Base-by-base conservation (phyloP, 331 rosid species). In the Cydonia oblonga region DNA sequence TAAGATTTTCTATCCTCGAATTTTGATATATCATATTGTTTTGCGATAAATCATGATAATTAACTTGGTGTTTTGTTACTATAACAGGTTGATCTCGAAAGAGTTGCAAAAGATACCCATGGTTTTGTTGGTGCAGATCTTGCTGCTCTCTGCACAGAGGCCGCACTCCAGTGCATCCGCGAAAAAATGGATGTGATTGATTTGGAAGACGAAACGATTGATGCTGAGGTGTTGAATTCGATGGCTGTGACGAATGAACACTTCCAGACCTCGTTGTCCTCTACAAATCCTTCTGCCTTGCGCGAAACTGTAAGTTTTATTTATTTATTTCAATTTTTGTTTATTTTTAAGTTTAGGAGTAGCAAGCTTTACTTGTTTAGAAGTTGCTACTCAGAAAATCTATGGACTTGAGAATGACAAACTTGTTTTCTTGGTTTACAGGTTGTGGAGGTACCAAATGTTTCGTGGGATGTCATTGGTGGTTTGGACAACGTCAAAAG, bases 121-220 rank as follows among this genome's bases (percentile, higher is more conserved):
- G 91, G 91, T 77, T 87, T 82, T 83, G 89, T 87, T 12, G 92
- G 92, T 15, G 62, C 89, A 11, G 89, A 85, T 76, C 89, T 87
- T 46, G 87, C 89, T 24, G 87, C 92, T 65, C 86, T 87, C 35
- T 87, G 87, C 78, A 83, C 89, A 25, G 92, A 87, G 83, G 87
- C 89, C 56, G 89, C 89, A 18, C 81, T 87, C 5, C 86, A 85
- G 35, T 87, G 92, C 66, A 87, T 87, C 62, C 75, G 85, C 15
- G 89, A 84, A 84, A 87, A 87, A 73, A 87, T 84, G 89, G 87
- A 84, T 38, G 87, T 84, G 18, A 82, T 84, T 35, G 87, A 82
- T 77, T 76, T 81, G 25, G 89, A 87, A 71, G 89, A 87, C 69
- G 87, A 87, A 70, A 79, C 89, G 30, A 87, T 85, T 13, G 92